These are phyloP conservation scores for Lactifluus pinguis DNA, from an alignment of 768 basidiomycete species.

Conservation along the genomic window DNA sequence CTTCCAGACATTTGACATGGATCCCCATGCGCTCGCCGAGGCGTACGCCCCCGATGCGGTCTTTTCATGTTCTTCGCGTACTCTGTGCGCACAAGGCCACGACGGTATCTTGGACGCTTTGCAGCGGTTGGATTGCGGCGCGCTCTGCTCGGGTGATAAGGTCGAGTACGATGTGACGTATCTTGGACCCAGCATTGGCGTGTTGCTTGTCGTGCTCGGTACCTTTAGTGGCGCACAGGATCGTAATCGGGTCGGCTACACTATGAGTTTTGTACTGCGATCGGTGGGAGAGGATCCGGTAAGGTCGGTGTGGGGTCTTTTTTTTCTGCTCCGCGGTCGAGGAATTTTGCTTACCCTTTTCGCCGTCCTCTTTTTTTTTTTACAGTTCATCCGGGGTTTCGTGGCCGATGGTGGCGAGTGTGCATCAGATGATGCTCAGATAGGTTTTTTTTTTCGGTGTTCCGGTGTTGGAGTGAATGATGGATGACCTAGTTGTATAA, in stretches of 20 bases:
- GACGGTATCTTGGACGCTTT: not conserved
- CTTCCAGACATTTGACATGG: conserved; percentile 8
- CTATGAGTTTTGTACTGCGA: conserved; percentile 12
- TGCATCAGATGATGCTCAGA: conserved; percentile 11
- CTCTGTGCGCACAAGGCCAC: conserved; percentile 4
- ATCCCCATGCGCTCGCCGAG: conserved; percentile 2
- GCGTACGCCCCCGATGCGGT: conserved; percentile 4
- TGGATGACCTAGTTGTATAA: not conserved
- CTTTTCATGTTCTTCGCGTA: conserved; percentile 11
- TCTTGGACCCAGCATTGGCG: not conserved
- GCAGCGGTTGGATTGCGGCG: not conserved
- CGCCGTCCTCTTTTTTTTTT: too few species aligned
- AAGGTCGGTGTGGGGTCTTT: not conserved
- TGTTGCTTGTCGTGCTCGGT: conserved; percentile 8
- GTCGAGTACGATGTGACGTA: conserved; percentile 9
- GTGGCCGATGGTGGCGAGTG: conserved; percentile 7
- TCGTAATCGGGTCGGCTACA: not conserved
- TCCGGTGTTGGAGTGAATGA: not conserved
- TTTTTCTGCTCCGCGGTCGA: not conserved
- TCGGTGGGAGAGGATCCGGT: not conserved
- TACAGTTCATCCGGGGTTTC: not conserved
- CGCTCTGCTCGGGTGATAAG: not conserved
- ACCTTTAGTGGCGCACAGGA: not conserved
- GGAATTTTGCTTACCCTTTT: too few species aligned
- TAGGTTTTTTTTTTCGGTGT: not conserved